Evolutionary conservation across 2,329 filamentous ascomycete species (phyloP).

Genomic region (Xylariales sp.): DNA sequence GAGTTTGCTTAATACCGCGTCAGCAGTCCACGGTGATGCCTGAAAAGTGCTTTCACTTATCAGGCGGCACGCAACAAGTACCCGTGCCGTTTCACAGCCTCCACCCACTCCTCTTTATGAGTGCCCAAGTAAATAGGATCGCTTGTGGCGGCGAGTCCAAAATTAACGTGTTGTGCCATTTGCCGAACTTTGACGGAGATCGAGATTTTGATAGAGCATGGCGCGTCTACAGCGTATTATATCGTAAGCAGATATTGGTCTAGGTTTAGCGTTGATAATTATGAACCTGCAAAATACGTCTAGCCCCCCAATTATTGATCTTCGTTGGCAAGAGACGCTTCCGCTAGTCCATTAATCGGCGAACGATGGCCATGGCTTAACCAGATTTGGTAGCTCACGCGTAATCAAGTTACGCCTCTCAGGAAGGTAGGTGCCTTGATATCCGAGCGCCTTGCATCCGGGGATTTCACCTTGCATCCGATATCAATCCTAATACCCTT

Average conservation of each 20-base stretch:
- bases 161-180: constrained; percentile 2
- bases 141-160: constrained; percentile 15
- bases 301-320: neutral
- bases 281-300: constrained; percentile 14
- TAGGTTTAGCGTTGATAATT: constrained; percentile 12
- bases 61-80: neutral
- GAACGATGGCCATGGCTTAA: constrained; percentile 21
- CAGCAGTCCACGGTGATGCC: neutral
- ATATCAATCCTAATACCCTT: neutral
- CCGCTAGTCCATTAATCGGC: constrained; percentile 19
- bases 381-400: constrained; percentile 26
- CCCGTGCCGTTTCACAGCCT: neutral
- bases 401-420: constrained; percentile 22
- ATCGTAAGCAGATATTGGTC: constrained; percentile 18
- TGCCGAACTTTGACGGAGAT: constrained; percentile 5
- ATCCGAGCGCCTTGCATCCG: constrained; percentile 25
- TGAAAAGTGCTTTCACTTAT: neutral
- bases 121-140: constrained; percentile 4
- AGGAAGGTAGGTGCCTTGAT: constrained; percentile 8
- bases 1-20: neutral
- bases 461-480: constrained; percentile 30
- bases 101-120: neutral
- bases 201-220: constrained; percentile 1
- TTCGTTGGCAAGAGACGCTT: constrained; percentile 11
- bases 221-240: constrained; percentile 26